Percentiles rank a stretch among this genome's conserved stretches.
phyloP scores from a whole-genome alignment of 768 basidiomycete genomes.

The Tulasnella sp. region DNA sequence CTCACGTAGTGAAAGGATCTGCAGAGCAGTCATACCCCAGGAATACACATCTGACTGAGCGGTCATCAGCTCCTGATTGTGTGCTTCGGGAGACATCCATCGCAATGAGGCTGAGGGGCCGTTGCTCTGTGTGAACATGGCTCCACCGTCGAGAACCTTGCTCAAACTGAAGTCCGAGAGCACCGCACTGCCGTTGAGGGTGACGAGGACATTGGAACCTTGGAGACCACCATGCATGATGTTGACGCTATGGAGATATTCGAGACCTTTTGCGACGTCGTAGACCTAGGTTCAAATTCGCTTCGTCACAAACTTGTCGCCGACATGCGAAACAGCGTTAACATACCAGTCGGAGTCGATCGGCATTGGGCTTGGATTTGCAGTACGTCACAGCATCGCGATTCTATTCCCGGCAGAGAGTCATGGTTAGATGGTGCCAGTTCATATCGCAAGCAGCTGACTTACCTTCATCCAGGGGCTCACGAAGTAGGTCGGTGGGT shows the following conservation, averaged over 20 bases:
- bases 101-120: constrained; percentile 14
- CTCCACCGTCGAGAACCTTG: constrained; percentile 10
- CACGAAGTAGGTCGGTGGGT: constrained; percentile 13
- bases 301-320: not conserved
- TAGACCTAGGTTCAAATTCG: not conserved
- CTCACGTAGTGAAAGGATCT: constrained; percentile 24
- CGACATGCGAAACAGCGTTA: not conserved
- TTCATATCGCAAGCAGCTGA: not conserved
- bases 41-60: constrained; percentile 20
- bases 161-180: constrained; percentile 25
- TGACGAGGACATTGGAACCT: constrained; percentile 20
- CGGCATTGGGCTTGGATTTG: constrained; percentile 8
- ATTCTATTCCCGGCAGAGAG: not conserved
- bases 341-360: constrained; percentile 22
- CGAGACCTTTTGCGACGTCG: constrained; percentile 21
- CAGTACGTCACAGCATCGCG: constrained; percentile 22
- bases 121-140: constrained; percentile 16
- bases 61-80: constrained; percentile 16
- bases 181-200: constrained; percentile 17
- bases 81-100: constrained; percentile 25
- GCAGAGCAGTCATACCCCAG: constrained; percentile 24
- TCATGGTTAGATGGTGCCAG: not conserved
- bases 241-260: constrained; percentile 67
- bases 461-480: constrained; percentile 23
- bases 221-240: constrained; percentile 50